phyloP scores from a whole-genome alignment of 768 basidiomycete species.

The Kwoniella newhampshirensis region DNA sequence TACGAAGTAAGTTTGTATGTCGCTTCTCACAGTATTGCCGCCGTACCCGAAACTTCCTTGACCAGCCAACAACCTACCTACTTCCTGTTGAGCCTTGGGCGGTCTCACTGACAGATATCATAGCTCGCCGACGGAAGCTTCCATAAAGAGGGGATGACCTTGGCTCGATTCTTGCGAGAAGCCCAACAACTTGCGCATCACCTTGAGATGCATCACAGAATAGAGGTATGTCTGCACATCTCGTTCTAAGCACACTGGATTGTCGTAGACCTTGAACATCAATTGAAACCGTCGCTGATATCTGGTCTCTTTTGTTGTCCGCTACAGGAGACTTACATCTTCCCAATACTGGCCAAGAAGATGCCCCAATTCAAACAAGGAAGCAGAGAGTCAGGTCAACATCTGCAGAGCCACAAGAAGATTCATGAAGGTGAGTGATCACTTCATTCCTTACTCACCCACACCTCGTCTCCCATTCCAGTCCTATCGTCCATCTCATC shows the following conservation, averaged over 20 bases:
- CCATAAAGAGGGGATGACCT: conserved; percentile 39
- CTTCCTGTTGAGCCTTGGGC: not conserved
- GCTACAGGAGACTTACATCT: conserved; percentile 51
- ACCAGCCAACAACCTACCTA: not conserved
- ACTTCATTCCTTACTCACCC: too few species aligned
- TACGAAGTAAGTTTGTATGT: conserved; percentile 36
- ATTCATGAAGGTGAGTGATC: conserved; percentile 51
- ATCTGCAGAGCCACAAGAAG: conserved; percentile 50
- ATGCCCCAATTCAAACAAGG: conserved; percentile 54
- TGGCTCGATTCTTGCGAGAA: conserved; percentile 42
- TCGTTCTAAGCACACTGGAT: not conserved
- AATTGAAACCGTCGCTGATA: too few species aligned
- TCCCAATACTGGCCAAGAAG: conserved; percentile 51
- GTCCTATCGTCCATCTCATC: conserved; percentile 1
- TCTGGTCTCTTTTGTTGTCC: too few species aligned
- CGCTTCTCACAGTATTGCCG: not conserved
- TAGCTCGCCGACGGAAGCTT: conserved; percentile 47
- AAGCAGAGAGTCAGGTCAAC: conserved; percentile 50
- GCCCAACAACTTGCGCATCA: conserved; percentile 39
- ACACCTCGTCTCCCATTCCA: too few species aligned
- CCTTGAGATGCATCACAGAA: conserved; percentile 50
- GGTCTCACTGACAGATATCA: too few species aligned
- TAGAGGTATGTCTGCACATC: conserved; percentile 22
- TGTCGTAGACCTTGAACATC: too few species aligned
- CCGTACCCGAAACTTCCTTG: too few species aligned